Percentiles rank a stretch among this genome's conserved stretches.
phyloP scores from a whole-genome alignment of 2,329 filamentous ascomycete species.

The Cladosporium halotolerans region DNA sequence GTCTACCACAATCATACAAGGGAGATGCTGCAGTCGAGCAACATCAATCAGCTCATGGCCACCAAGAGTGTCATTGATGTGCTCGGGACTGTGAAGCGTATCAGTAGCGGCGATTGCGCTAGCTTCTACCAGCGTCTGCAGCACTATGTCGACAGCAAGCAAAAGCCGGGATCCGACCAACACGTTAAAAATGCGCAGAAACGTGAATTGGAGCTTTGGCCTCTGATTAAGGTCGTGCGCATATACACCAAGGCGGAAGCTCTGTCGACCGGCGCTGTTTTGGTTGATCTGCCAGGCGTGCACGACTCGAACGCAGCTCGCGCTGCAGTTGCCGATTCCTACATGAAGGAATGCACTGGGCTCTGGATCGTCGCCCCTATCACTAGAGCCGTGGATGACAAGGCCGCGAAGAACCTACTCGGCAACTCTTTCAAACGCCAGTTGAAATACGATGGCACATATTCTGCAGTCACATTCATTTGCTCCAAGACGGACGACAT shows the following conservation, averaged over 20 bases:
- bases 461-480: constrained; percentile 52
- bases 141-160: constrained; percentile 51
- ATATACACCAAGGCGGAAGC: constrained; percentile 47
- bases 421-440: constrained; percentile 54
- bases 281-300: constrained; percentile 55
- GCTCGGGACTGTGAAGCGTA: constrained; percentile 41
- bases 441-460: constrained; percentile 53
- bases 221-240: constrained; percentile 49
- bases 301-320: constrained; percentile 56
- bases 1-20: constrained; percentile 42
- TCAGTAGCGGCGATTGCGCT: constrained; percentile 34
- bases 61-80: constrained; percentile 35
- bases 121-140: constrained; percentile 44
- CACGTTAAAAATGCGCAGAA: constrained; percentile 30
- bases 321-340: constrained; percentile 51
- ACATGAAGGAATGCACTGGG: constrained; percentile 55
- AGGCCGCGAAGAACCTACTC: constrained; percentile 51
- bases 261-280: constrained; percentile 48
- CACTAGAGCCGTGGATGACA: constrained; percentile 54
- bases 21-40: constrained; percentile 33
- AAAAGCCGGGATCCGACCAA: constrained; percentile 35
- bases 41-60: constrained; percentile 38
- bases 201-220: constrained; percentile 40
- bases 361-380: constrained; percentile 61
- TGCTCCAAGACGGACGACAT: constrained; percentile 61